Conservation (phyloP, 129 eudicot genomes). For the Tanacetum coccineum region DNA sequence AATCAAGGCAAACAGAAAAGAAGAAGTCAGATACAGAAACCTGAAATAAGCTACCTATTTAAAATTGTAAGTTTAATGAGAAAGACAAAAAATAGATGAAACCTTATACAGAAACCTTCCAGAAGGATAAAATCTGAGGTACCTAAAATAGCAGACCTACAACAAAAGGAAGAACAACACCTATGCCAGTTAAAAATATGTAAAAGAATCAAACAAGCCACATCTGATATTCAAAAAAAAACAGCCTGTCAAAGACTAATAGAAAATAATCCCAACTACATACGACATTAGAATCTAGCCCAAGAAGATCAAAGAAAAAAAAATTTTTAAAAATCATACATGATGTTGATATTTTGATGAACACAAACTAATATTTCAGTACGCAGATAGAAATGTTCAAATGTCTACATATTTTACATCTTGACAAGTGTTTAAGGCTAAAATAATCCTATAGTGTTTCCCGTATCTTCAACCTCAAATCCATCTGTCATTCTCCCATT, state of each 20-base stretch:
- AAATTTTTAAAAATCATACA: too few relatives aligned
- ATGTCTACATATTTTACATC: background rate
- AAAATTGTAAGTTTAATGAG: constrained; percentile 8
- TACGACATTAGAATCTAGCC: background rate
- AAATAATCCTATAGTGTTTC: background rate
- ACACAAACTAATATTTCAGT: too few relatives aligned
- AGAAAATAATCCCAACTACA: too few relatives aligned
- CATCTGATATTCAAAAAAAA: too few relatives aligned
- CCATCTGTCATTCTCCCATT: background rate
- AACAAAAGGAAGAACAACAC: constrained; percentile 20
- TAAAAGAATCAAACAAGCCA: too few relatives aligned
- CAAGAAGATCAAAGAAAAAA: background rate
- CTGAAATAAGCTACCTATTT: constrained; percentile 6
- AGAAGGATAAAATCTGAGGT: constrained; percentile 88
- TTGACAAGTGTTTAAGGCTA: too few relatives aligned
- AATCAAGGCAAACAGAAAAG: constrained; percentile 21
- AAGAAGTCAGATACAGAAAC: constrained; percentile 21
- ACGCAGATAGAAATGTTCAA: too few relatives aligned
- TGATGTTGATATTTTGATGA: too few relatives aligned
- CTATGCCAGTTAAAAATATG: background rate
- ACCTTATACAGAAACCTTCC: constrained; percentile 97
- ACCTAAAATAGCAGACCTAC: constrained; percentile 97
- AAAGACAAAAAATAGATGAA: constrained; percentile 10
- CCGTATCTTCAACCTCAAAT: constrained; percentile 1
- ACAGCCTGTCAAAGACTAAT: too few relatives aligned